Conservation (phyloP, 106 monocot genomes). For the Acanthochlamys bracteata region DNA sequence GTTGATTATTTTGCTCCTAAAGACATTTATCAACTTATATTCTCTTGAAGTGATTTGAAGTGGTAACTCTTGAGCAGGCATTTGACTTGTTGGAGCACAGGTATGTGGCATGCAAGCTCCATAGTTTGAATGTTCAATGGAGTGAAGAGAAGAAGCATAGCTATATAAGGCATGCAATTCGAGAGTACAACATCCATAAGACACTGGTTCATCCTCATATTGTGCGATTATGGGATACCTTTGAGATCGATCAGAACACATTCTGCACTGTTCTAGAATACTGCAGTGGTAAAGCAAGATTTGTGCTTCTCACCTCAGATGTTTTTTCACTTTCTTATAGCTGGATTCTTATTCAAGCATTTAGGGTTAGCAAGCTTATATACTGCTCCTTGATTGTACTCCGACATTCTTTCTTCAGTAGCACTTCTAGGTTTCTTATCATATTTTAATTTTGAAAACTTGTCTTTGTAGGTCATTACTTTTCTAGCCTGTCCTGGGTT, state of each 20-base stretch:
- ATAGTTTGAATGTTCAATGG: constrained; percentile 96
- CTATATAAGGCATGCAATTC: constrained; percentile 98
- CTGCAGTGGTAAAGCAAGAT: constrained; percentile 62
- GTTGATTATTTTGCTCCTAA: constrained; percentile 11
- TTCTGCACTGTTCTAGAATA: constrained; percentile 98
- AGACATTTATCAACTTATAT: constrained; percentile 25
- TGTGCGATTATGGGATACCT: constrained; percentile 92
- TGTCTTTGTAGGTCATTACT: too few relatives aligned
- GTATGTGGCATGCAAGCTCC: constrained; percentile 99
- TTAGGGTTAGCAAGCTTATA: neutral
- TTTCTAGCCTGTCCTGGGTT: too few relatives aligned
- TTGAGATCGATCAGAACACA: constrained; percentile 95
- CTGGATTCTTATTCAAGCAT: neutral
- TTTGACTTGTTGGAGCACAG: constrained; percentile 90
- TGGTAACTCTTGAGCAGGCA: constrained; percentile 69
- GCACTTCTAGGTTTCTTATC: neutral
- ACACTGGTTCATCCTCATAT: constrained; percentile 92
- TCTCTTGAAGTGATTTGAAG: constrained; percentile 46
- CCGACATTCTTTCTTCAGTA: neutral
- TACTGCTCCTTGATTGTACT: neutral
- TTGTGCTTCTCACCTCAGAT: too few relatives aligned
- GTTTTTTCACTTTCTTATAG: neutral
- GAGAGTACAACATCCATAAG: constrained; percentile 98
- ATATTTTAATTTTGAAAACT: neutral
- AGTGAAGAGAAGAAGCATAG: constrained; percentile 98